Base-by-base conservation (phyloP, 768 basidiomycete genomes). In the Paxillus rubicundulus region DNA sequence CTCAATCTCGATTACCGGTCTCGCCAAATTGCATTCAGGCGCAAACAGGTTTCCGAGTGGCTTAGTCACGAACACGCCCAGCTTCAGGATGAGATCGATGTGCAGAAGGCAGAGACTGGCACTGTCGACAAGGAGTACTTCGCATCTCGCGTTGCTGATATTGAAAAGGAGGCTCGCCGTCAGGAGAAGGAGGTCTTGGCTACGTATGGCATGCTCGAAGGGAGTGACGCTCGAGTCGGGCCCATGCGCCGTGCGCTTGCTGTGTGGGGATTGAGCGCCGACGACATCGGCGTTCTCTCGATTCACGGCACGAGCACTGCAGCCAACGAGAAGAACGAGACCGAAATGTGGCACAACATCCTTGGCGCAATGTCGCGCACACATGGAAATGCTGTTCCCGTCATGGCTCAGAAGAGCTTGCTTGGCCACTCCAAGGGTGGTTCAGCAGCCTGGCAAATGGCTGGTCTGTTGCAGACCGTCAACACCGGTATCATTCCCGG, bases 391-490 rank as follows among this genome's bases (percentile, higher is more conserved):
- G 94, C 95, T n/a, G 86, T 96, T 43, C 97, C 97, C 5, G 85
- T 97, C 64, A 88, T 98, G 70, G 93, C 97, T 2, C 97, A 98
- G 72, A 99, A 99, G 81, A 92, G 89, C 69, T 79, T 99, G 45
- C 87, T 96, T 28, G 97, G 97, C 55, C 96, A 99, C 68, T 87
- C 96, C 10, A 99, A 99, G 79, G 97, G 97, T 70, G 97, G 96
- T 55, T 92, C 97, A n/a, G 96, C 96, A 49, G 90, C 94, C 2
- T 98, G 94, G 96, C 92, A 94, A 73, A 83, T 97, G 80, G 87
- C 85, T 62, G 97, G 97, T 60, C 78, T 98, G 50, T 72, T 93
- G 49, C 94, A 99, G 69, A 84, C 85, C 10, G 79, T 99, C 55
- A 79, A 77, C 57, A 84, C 85, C 41, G 97, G 95, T 47, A 80